Evolutionary conservation across 2,329 filamentous ascomycete species (phyloP).

Genomic region (Hypoxylon rubiginosum): DNA sequence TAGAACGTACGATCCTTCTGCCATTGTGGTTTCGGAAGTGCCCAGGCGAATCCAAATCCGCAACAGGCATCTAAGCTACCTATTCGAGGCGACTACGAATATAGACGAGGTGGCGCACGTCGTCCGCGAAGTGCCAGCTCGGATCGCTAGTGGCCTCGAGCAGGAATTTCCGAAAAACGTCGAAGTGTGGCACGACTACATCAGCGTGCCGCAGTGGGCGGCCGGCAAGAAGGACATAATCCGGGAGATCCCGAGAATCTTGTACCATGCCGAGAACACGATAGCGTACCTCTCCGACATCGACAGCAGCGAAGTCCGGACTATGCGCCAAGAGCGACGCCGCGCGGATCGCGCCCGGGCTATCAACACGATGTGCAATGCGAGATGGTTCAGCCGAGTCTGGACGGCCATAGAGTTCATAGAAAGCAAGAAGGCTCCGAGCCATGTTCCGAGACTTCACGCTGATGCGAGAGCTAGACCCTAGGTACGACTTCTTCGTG

Average conservation of each 20-base stretch:
- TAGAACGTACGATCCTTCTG: neutral
- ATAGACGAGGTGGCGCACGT: neutral
- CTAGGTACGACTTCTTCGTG: constrained; percentile 5
- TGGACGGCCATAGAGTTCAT: constrained; percentile 43
- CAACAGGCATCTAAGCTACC: constrained; percentile 1
- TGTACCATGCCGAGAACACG: constrained; percentile 16
- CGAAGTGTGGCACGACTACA: constrained; percentile 43
- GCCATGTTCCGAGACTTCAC: constrained; percentile 29
- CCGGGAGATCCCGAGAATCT: constrained; percentile 22
- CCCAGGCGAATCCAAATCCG: neutral
- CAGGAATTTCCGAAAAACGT: neutral
- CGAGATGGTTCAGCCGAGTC: constrained; percentile 38
- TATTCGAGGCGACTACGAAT: neutral
- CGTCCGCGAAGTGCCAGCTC: constrained; percentile 3
- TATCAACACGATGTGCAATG: constrained; percentile 34
- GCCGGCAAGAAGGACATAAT: constrained; percentile 21
- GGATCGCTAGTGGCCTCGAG: constrained; percentile 2
- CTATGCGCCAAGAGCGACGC: neutral
- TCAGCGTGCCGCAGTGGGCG: constrained; percentile 39
- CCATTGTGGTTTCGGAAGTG: neutral
- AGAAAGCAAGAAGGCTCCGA: constrained; percentile 24
- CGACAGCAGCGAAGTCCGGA: neutral
- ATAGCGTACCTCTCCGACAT: constrained; percentile 24
- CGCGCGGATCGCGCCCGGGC: constrained; percentile 16
- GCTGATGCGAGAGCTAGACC: constrained; percentile 4